Evolutionary conservation across 176 grass and related monocot genomes (phyloP), one percentile per base, ranked within the genome.

Genomic region (Oryza brachyantha): DNA sequence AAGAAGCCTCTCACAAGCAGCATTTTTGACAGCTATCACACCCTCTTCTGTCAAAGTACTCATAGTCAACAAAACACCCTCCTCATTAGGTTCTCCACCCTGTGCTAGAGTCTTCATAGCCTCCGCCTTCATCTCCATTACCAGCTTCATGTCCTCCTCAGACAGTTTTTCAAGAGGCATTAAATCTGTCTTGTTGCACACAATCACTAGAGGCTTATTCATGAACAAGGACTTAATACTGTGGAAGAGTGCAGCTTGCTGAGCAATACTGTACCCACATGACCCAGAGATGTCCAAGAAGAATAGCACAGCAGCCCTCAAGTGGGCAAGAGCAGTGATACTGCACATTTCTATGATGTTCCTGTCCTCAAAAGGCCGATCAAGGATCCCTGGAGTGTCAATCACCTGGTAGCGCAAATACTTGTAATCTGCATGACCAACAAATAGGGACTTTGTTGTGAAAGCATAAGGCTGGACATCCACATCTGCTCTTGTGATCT

Each of bases 351-450:
- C 86, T 68, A 88, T 84, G 69, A 88, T 88, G 54, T 88, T 88
- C 34, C 86, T 88, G 37, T 88, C 86, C 76, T 88, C 86, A 69
- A 88, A 88, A 79, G 86, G 86, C 2, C 86, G 72, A 73, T 94
- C 92, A 50, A 94, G 89, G 61, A 94, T 94, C 37, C 92, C 92
- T 24, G 92, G 92, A 55, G 92, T 94, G 84, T 94, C 92, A 5
- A 94, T 91, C 48, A 94, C 92, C 66, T 94, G 92, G 80, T 94
- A 94, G 9, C 86, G 79, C 34, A 94, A 80, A 48, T 91, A 94
- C 70, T 91, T 94, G 72, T 94, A 94, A 86, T 94, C 92, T 9
- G 92, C 90, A 79, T 94, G 92, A 37, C 92, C 92, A 65, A 94
- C 75, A 69, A 88, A 84, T 32, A 88, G 25, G 13, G 86, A 88